Base-by-base conservation (phyloP, 129 eudicot genomes). In the Deinandra increscens region DNA sequence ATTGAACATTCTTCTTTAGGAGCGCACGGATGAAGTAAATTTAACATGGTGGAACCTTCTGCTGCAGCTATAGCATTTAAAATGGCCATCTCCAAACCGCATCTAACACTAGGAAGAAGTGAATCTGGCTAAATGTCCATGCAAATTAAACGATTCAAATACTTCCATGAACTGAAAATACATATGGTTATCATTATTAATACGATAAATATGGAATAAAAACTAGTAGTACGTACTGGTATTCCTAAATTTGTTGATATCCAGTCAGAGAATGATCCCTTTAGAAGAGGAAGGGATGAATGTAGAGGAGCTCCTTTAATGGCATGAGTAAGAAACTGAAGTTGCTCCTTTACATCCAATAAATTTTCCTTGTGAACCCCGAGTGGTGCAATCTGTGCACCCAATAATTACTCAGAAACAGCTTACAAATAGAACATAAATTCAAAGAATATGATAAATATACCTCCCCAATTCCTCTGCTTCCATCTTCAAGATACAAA, bases 41-140 rank as follows among this genome's bases (percentile, higher is more conserved):
- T 73, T 45, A 89, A 81, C 66, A 94, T 71, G 68, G 79, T 89
- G 72, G 90, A 83, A 49, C 74, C 82, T 51, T 80, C 58, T 41
- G 80, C 68, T 48, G 92, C 84, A 15, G 97, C 97, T 71, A 90
- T 75, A 22, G 96, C 93, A 72, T 82, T 89, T 37, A 94, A 86
- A 71, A 87, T 51, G 14, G 93, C 96, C 97, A 89, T 89, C 76
- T 94, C 99, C 62, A 94, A 72, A 17, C 99, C 99, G 68, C 97
- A 94, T 79, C 99, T 72, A 6, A 94, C 97, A 85, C 99, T 87
- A 19, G 99, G 97, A 53, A 83, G 79, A 79, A 89, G 82, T 22
- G 97, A 87, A 73, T 71, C 74, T 60, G 95, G 96, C 98, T 89
- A 61, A 67, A 83, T 9, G 58, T 51, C 61, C 61, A 82, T 70